phyloP scores from a whole-genome alignment of 163 green algal genomes.

The Scenedesmus sp. region DNA sequence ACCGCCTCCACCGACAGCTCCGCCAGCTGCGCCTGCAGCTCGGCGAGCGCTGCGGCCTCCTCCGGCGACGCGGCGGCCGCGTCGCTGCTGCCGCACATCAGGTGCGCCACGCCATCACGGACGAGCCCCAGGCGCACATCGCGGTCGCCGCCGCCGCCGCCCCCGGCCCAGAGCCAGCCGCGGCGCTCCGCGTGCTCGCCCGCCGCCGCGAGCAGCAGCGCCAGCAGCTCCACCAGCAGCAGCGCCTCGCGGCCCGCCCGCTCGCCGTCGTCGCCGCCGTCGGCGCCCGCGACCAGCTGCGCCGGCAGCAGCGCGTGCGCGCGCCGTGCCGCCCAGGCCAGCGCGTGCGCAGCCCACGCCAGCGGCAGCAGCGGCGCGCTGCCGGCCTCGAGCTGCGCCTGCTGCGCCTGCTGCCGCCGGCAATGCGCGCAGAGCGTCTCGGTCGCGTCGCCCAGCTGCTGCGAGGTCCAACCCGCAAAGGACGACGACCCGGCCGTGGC shows the following conservation, averaged over 20 bases:
- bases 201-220: conserved; percentile 13
- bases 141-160: neutral
- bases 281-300: neutral
- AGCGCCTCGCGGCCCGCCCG: no score
- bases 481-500: conserved; percentile 5
- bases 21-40: neutral
- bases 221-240: neutral
- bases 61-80: neutral
- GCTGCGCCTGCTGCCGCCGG: conserved; percentile 1
- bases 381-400: conserved; percentile 15
- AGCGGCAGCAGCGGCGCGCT: conserved; percentile 16
- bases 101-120: no score
- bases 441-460: no score
- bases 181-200: neutral
- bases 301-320: neutral
- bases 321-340: neutral
- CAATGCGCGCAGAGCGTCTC: no score
- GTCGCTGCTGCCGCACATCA: neutral
- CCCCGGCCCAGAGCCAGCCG: neutral
- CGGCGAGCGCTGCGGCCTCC: neutral
- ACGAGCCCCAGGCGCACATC: no score
- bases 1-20: neutral
- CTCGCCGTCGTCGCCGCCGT: neutral
- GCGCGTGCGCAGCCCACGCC: neutral
- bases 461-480: no score